These are phyloP conservation scores for Wickerhamiella pararugosa DNA, from an alignment of 1,139 yeast species.

Conservation along the genomic window DNA sequence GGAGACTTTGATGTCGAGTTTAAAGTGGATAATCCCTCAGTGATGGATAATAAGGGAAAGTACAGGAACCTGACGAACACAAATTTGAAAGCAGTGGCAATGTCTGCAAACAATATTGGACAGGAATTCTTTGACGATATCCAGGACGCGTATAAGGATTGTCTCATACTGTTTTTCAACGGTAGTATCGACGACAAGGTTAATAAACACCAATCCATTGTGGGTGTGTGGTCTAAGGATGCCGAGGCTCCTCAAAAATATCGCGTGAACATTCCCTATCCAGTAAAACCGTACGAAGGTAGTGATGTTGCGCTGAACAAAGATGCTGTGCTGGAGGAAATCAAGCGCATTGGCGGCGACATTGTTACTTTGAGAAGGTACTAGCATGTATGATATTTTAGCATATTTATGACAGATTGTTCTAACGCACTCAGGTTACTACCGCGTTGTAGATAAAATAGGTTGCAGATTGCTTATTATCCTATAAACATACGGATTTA, in stretches of 20 bases:
- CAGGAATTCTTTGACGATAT: conserved; percentile 22
- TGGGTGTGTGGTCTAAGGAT: conserved; percentile 70
- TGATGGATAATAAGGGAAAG: conserved; percentile 29
- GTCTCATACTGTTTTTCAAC: conserved; percentile 41
- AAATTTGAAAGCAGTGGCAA: conserved; percentile 16
- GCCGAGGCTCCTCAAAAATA: conserved; percentile 41
- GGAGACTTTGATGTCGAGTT: conserved; percentile 73
- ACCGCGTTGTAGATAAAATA: not conserved
- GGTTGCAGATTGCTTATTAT: not conserved
- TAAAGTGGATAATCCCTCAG: conserved; percentile 35
- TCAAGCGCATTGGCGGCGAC: conserved; percentile 64
- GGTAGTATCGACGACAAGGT: conserved; percentile 15
- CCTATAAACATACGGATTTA: not conserved
- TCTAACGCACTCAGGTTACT: not conserved
- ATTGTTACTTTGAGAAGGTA: conserved; percentile 19
- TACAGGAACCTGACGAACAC: conserved; percentile 44
- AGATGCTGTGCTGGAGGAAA: conserved; percentile 61
- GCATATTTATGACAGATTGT: not conserved
- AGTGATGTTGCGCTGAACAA: conserved; percentile 46
- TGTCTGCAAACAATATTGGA: conserved; percentile 18
- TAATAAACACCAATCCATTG: conserved; percentile 31
- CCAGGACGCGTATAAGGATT: conserved; percentile 29
- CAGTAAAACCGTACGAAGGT: conserved; percentile 45
- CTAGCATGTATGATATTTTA: conserved; percentile 1
- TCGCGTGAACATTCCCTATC: conserved; percentile 66